These are phyloP conservation scores for Metarhizium humberi DNA, from an alignment of 2,329 filamentous ascomycete species.

Conservation along the genomic window DNA sequence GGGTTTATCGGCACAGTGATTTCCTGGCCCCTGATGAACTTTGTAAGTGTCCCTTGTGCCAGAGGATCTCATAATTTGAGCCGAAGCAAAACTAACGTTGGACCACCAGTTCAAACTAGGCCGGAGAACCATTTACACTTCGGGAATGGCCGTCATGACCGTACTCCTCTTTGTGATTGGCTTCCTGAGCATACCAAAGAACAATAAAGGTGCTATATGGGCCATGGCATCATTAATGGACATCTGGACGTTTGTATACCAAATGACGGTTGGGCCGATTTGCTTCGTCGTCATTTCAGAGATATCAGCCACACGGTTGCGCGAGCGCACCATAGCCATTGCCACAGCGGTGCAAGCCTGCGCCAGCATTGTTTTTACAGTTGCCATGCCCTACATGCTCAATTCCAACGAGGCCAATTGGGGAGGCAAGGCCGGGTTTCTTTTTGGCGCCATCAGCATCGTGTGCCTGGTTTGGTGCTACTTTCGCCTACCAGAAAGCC, in stretches of 20 bases:
- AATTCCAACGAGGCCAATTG: conserved; percentile 21
- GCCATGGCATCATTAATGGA: conserved; percentile 28
- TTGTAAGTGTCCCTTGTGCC: conserved; percentile 5
- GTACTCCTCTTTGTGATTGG: conserved; percentile 32
- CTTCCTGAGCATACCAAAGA: conserved; percentile 24
- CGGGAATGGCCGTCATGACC: conserved; percentile 18
- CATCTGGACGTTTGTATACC: conserved; percentile 32
- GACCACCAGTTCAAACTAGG: conserved; percentile 18
- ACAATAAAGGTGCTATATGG: conserved; percentile 23
- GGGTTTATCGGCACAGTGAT: conserved; percentile 30
- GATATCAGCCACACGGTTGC: conserved; percentile 25
- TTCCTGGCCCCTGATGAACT: conserved; percentile 31
- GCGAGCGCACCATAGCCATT: conserved; percentile 21
- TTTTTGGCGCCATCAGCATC: conserved; percentile 17
- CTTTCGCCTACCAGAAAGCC: conserved; percentile 20
- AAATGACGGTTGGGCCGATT: conserved; percentile 31
- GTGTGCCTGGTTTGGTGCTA: conserved; percentile 17
- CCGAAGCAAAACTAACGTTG: background rate
- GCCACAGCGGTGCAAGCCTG: conserved; percentile 16
- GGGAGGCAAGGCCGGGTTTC: conserved; percentile 22
- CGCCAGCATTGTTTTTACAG: conserved; percentile 15
- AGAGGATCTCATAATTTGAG: background rate
- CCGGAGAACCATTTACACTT: conserved; percentile 29
- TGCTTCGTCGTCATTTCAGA: conserved; percentile 31
- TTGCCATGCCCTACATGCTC: conserved; percentile 22